phyloP scores from a whole-genome alignment of 2,329 filamentous ascomycete genomes.

The Botrytis cinerea region DNA sequence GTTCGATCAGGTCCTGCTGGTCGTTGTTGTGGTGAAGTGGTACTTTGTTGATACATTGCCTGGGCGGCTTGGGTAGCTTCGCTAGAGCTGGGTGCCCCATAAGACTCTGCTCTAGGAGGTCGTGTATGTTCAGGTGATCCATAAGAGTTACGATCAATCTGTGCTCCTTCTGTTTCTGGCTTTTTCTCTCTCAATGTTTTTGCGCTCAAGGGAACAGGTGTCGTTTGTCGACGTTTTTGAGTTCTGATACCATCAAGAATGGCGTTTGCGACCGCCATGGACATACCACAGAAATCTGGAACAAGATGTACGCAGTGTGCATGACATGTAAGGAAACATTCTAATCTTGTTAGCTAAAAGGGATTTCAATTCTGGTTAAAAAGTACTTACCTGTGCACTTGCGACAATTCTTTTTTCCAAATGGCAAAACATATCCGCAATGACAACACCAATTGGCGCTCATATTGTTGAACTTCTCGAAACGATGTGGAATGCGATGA shows the following conservation, averaged over 20 bases:
- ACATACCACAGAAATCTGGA: slow-evolving; percentile 98
- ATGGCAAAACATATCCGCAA: slow-evolving; percentile 91
- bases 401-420: slow-evolving; percentile 92
- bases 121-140: slow-evolving; percentile 36
- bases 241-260: slow-evolving; percentile 85
- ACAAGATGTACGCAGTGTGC: slow-evolving; percentile 91
- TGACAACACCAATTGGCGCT: slow-evolving; percentile 99
- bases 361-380: neutral
- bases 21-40: slow-evolving; percentile 50
- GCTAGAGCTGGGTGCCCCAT: slow-evolving; percentile 46
- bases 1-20: slow-evolving; percentile 55
- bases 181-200: slow-evolving; percentile 37
- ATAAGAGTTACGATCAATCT: slow-evolving; percentile 37
- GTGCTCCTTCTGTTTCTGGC: slow-evolving; percentile 26
- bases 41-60: slow-evolving; percentile 56
- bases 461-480: slow-evolving; percentile 95
- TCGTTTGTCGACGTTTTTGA: slow-evolving; percentile 65
- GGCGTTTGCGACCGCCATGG: slow-evolving; percentile 93
- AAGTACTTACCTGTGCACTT: slow-evolving; percentile 75
- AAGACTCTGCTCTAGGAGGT: slow-evolving; percentile 41
- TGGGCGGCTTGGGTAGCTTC: slow-evolving; percentile 67
- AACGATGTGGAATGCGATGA: slow-evolving; percentile 96
- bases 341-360: slow-evolving; percentile 49
- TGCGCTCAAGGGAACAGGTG: slow-evolving; percentile 36
- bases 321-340: slow-evolving; percentile 91